Base-by-base conservation (phyloP, 148 eudicot species). In the Fagopyrum tataricum region DNA sequence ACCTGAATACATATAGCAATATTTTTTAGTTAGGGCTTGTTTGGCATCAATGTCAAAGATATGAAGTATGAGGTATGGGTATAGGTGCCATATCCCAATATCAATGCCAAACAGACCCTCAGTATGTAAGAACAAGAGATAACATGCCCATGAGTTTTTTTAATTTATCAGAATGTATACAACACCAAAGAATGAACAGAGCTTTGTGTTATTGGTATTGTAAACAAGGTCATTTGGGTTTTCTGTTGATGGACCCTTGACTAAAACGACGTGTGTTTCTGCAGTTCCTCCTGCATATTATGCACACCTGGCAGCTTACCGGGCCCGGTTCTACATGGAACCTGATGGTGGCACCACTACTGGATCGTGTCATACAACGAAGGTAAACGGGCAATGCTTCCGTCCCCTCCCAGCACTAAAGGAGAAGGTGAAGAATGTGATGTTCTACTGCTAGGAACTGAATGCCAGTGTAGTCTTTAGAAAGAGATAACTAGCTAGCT, bases 271-370 rank as follows among this genome's bases (percentile, higher is more conserved):
- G 23, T 12, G 40, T 23, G 66, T 59, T 24, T 24, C 15, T 87
- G 88, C 86, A 91, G 97, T 91, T 73, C 97, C 97, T 46, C 93
- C 96, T 4, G 96, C 93, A 17, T 91, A 91, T 75, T 91, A 91
- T 67, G 96, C 96, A 59, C 97, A 91, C 80, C 79, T 91, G 46
- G 97, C 97, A 64, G 97, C 97, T 47, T 91, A 87, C 76, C 82
- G 97, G 17, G 97, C 97, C 14, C 79, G 97, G 53, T 91, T 89
- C 79, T 91, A 91, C 81, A 82, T 87, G 90, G 93, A 91, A 73
- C 90, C 97, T 0, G 87, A 90, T 21, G 39, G 46, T 7, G 21
- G 14, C 11, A 77, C 81, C 7, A 86, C 85, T 11, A 70, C 69
- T 4, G 81, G 84, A 44, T 55, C 72, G 14, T 84, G 73, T 51